phyloP scores from a whole-genome alignment of 108 stramenopile species.

The Nannochloropsis oceanica region DNA sequence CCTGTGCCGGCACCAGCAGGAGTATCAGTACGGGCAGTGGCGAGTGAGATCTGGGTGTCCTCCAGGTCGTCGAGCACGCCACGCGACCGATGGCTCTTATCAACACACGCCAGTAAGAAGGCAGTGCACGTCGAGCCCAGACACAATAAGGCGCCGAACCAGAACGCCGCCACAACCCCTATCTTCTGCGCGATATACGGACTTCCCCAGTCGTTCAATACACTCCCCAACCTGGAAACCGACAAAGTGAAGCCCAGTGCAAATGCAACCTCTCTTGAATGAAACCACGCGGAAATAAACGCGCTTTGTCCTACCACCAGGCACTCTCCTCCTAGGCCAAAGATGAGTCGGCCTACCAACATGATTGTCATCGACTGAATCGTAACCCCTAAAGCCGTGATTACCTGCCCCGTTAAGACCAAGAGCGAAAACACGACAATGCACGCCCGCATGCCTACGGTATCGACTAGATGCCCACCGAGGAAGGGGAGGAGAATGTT shows the following conservation, averaged over 20 bases:
- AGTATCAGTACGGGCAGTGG: not conserved
- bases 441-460: not conserved
- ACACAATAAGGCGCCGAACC: slow-evolving; percentile 4
- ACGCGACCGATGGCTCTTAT: not conserved
- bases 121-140: not conserved
- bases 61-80: not conserved
- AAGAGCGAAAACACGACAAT: not conserved
- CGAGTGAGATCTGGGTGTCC: not conserved
- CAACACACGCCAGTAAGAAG: not conserved
- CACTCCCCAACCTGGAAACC: slow-evolving; percentile 2
- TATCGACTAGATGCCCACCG: slow-evolving; percentile 20
- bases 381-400: not conserved
- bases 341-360: slow-evolving; percentile 4
- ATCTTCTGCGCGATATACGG: not conserved
- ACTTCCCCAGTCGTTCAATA: slow-evolving; percentile 9
- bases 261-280: slow-evolving; percentile 9
- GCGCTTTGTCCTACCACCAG: slow-evolving; percentile 4
- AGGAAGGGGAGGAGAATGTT: slow-evolving; percentile 21
- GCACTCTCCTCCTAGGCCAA: slow-evolving; percentile 16
- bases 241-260: slow-evolving; percentile 18
- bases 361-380: not conserved
- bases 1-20: not conserved
- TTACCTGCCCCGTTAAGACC: not conserved
- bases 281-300: slow-evolving; percentile 19
- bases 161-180: not conserved